A percentile compares a stretch with the other conserved stretches of the same genome.
Conservation (phyloP, 2,329 filamentous ascomycete species). For the Aspergillus sp. region DNA sequence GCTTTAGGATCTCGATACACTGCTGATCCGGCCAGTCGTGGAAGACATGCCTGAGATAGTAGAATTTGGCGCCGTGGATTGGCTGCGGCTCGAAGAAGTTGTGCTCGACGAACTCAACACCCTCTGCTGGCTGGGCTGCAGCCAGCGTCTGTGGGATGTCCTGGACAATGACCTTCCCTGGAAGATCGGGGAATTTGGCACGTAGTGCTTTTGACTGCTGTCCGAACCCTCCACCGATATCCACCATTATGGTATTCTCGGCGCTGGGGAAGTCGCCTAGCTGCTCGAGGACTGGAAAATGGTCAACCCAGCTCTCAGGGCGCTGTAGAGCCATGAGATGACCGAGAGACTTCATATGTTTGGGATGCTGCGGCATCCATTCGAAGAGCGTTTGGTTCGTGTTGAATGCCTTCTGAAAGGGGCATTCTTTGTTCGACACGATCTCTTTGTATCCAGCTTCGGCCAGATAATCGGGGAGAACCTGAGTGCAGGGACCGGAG, state of each 20-base stretch:
- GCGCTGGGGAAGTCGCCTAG: background rate
- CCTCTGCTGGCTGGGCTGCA: background rate
- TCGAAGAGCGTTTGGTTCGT: slow-evolving; percentile 1
- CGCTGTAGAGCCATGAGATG: background rate
- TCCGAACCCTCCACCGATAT: slow-evolving; percentile 10
- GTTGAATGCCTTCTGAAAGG: slow-evolving; percentile 6
- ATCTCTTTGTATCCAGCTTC: background rate
- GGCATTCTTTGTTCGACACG: background rate
- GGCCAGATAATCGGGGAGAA: background rate
- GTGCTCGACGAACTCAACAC: slow-evolving; percentile 11
- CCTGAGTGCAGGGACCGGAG: slow-evolving; percentile 8
- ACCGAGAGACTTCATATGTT: background rate
- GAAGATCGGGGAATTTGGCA: background rate
- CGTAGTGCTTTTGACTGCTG: background rate
- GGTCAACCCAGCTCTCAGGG: background rate
- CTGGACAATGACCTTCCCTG: slow-evolving; percentile 6
- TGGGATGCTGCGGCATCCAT: background rate
- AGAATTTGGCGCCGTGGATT: slow-evolving; percentile 12
- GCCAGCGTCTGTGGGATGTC: background rate
- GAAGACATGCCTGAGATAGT: slow-evolving; percentile 11
- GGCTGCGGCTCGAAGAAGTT: slow-evolving; percentile 16
- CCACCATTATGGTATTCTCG: slow-evolving; percentile 5
- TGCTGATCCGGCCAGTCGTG: slow-evolving; percentile 13
- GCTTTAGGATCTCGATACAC: slow-evolving; percentile 5
- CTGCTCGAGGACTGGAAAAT: background rate